These are phyloP conservation scores for Aureobasidium subglaciale DNA, from an alignment of 2,329 filamentous ascomycete species.

Conservation along the genomic window DNA sequence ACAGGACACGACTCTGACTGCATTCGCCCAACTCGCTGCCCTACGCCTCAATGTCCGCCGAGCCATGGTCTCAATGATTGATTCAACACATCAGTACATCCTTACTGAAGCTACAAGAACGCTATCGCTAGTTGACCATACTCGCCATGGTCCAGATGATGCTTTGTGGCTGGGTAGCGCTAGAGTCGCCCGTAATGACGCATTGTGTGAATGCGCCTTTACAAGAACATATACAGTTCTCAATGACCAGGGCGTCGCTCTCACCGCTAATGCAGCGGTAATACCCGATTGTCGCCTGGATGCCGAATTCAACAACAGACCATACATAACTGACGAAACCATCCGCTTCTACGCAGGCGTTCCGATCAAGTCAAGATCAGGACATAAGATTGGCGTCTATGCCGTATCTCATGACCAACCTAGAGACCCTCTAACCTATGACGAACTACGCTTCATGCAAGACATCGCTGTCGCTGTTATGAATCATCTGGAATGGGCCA, in stretches of 20 bases:
- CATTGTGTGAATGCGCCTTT: slow-evolving; percentile 23
- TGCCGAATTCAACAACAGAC: slow-evolving; percentile 26
- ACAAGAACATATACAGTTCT: slow-evolving; percentile 6
- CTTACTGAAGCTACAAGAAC: slow-evolving; percentile 43
- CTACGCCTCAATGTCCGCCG: slow-evolving; percentile 31
- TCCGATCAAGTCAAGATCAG: slow-evolving; percentile 27
- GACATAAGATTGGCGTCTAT: slow-evolving; percentile 29
- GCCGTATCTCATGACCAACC: slow-evolving; percentile 26
- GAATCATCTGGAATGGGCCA: slow-evolving; percentile 29
- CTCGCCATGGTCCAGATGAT: slow-evolving; percentile 28
- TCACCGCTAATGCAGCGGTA: slow-evolving; percentile 2
- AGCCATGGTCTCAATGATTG: slow-evolving; percentile 39
- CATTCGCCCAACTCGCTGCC: slow-evolving; percentile 31
- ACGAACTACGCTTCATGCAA: slow-evolving; percentile 23
- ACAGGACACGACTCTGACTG: slow-evolving; percentile 29
- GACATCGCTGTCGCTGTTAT: slow-evolving; percentile 29
- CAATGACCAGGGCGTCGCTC: not conserved
- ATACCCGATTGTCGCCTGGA: slow-evolving; percentile 27
- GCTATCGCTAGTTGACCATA: slow-evolving; percentile 32
- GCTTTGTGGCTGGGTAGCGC: slow-evolving; percentile 30
- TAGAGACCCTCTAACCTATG: slow-evolving; percentile 20
- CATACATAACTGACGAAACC: slow-evolving; percentile 26
- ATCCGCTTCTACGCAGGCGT: slow-evolving; percentile 30
- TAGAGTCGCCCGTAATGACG: slow-evolving; percentile 27
- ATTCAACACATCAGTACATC: slow-evolving; percentile 43